Evolutionary conservation across 805 yeast species (phyloP).

Genomic region (Lipomyces spencermartinsiae): DNA sequence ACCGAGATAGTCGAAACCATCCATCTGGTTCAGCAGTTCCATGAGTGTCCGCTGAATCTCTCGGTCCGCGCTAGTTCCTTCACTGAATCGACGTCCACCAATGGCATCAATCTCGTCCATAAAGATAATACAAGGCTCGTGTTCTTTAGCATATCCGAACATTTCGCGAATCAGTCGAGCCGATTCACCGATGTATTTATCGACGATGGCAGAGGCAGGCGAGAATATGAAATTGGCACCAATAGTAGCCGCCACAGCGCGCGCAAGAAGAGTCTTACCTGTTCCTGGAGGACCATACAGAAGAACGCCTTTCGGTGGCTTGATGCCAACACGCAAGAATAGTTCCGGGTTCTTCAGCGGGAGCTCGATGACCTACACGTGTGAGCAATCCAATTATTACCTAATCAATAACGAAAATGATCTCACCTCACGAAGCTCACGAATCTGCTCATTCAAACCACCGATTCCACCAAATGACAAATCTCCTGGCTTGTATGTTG

Average conservation of each 20-base stretch:
- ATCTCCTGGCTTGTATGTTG: constrained; percentile 97
- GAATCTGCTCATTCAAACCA: constrained; percentile 92
- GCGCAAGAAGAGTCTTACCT: constrained; percentile 93
- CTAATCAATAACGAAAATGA: neutral
- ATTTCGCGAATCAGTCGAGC: constrained; percentile 96
- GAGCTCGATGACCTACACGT: constrained; percentile 81
- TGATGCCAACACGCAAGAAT: constrained; percentile 93
- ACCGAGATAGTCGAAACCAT: constrained; percentile 95
- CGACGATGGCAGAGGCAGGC: constrained; percentile 98
- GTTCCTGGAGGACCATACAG: constrained; percentile 99
- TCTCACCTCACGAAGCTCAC: constrained; percentile 84
- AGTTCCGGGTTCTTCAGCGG: constrained; percentile 97
- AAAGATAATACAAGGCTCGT: constrained; percentile 96
- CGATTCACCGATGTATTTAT: constrained; percentile 96
- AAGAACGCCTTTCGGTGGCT: constrained; percentile 98
- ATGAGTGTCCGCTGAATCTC: constrained; percentile 97
- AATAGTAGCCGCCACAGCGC: constrained; percentile 97
- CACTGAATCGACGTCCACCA: constrained; percentile 97
- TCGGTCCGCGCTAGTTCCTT: constrained; percentile 98
- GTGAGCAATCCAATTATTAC: neutral
- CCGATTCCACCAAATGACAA: constrained; percentile 94
- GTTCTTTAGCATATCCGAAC: constrained; percentile 97
- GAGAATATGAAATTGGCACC: constrained; percentile 97
- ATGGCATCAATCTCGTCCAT: constrained; percentile 99
- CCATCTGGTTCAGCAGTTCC: constrained; percentile 98